Percentiles rank a stretch among this genome's conserved stretches.
These are phyloP conservation scores for Coemansia guatemalensis DNA, from an alignment of 192 early-diverging fungal genomes.

Conservation along the genomic window DNA sequence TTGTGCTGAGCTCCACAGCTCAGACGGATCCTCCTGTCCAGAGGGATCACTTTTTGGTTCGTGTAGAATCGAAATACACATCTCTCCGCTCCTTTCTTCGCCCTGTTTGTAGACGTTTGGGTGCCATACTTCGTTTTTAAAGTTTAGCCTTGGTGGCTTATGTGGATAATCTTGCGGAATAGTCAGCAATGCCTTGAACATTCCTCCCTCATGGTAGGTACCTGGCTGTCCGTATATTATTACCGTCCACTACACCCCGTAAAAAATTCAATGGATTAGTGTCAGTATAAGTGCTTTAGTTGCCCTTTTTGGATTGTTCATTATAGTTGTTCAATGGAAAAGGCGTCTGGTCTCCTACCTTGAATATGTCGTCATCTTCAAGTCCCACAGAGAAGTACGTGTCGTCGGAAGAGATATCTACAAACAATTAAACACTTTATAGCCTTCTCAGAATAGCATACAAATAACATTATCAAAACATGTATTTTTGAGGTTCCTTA, in stretches of 20 bases:
- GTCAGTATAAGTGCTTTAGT: too few species aligned
- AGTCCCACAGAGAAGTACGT: too few species aligned
- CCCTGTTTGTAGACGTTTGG: conserved; percentile 84
- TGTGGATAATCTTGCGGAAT: conserved; percentile 80
- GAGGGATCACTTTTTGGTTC: conserved; percentile 81
- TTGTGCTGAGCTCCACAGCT: conserved; percentile 94
- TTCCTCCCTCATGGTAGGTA: conserved; percentile 90
- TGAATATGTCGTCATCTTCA: too few species aligned
- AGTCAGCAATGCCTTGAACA: conserved; percentile 83
- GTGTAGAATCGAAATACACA: conserved; percentile 94
- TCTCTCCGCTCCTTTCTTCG: conserved; percentile 85
- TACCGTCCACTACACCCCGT: conserved; percentile 71
- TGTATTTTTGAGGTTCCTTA: too few species aligned
- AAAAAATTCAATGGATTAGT: too few species aligned
- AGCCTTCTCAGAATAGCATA: too few species aligned
- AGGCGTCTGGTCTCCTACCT: too few species aligned
- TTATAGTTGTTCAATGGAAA: too few species aligned
- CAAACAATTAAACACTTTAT: too few species aligned
- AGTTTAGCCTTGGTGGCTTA: conserved; percentile 85
- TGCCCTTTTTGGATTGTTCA: too few species aligned
- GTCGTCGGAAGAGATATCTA: too few species aligned
- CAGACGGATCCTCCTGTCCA: conserved; percentile 85
- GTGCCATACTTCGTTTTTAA: conserved; percentile 87
- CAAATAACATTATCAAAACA: too few species aligned
- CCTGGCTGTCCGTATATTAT: conserved; percentile 87